Evolutionary conservation across 2,329 filamentous ascomycete genomes (phyloP).

Genomic region (Biscogniauxia sp.): DNA sequence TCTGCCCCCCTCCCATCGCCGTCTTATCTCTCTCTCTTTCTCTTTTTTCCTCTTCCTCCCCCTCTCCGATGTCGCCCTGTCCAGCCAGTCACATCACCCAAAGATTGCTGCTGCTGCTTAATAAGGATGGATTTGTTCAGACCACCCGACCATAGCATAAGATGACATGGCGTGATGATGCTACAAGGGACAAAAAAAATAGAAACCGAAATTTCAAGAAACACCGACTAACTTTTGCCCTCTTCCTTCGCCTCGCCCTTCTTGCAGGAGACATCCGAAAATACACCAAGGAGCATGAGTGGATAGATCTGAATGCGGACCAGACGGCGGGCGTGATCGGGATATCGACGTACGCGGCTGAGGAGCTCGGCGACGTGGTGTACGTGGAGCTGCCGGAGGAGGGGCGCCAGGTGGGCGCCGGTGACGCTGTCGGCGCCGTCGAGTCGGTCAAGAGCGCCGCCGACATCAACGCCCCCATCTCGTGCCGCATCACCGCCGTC

Average conservation of each 20-base stretch:
- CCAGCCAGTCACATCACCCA: neutral
- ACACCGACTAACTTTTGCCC: constrained; percentile 5
- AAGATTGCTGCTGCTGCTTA: neutral
- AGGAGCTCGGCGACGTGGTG: constrained; percentile 92
- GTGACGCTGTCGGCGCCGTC: constrained; percentile 88
- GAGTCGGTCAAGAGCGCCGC: constrained; percentile 99
- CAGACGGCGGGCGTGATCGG: constrained; percentile 78
- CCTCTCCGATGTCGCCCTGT: constrained; percentile 40
- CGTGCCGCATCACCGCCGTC: constrained; percentile 70
- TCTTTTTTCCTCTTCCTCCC: constrained; percentile 9
- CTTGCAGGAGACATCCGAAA: constrained; percentile 64
- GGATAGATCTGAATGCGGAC: constrained; percentile 85
- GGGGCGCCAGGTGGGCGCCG: constrained; percentile 66
- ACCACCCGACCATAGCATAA: no score
- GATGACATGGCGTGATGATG: no score
- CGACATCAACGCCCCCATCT: constrained; percentile 88
- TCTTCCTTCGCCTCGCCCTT: neutral
- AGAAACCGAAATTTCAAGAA: no score
- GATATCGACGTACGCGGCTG: constrained; percentile 87
- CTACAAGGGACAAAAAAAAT: no score
- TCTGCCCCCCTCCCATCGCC: no score
- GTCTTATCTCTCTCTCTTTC: constrained; percentile 1
- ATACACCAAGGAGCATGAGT: constrained; percentile 98
- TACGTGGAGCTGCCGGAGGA: constrained; percentile 88
- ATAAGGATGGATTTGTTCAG: neutral